Evolutionary conservation across 2,329 filamentous ascomycete genomes (phyloP).

Genomic region (Fusarium sp.): DNA sequence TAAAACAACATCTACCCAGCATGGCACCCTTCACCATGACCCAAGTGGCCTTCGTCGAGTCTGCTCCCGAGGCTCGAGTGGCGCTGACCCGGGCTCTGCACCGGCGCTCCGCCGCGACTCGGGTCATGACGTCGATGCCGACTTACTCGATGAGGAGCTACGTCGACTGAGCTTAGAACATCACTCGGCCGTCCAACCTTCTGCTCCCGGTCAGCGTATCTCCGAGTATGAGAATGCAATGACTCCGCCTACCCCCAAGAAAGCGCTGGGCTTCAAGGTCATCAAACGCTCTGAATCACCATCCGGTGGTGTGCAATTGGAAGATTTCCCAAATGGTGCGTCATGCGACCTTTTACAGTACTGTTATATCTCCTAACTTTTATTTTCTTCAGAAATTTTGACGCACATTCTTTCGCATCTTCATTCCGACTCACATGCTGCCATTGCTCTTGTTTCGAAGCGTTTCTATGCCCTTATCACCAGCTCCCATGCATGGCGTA

Average conservation of each 20-base stretch:
- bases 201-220: conserved; percentile 65
- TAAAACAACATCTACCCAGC: conserved; percentile 59
- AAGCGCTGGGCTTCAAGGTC: conserved; percentile 68
- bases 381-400: conserved; percentile 77
- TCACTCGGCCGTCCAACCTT: conserved; percentile 47
- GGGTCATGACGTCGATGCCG: conserved; percentile 54
- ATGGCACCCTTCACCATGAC: conserved; percentile 67
- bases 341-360: conserved; percentile 8
- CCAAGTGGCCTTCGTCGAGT: conserved; percentile 55
- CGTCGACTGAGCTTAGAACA: conserved; percentile 63
- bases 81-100: conserved; percentile 54
- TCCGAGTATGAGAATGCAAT: conserved; percentile 72
- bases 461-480: conserved; percentile 90
- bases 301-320: conserved; percentile 59
- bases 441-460: conserved; percentile 86
- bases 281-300: conserved; percentile 60
- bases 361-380: conserved; percentile 30
- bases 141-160: conserved; percentile 63
- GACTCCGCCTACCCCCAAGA: conserved; percentile 60
- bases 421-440: conserved; percentile 83
- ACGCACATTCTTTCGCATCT: conserved; percentile 93
- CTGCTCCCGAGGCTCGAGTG: conserved; percentile 52
- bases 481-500: conserved; percentile 92
- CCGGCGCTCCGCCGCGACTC: conserved; percentile 46
- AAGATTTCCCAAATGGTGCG: conserved; percentile 85